Evolutionary conservation across 2,329 filamentous ascomycete species (phyloP), one percentile per base, ranked within the genome.

Genomic region (Aspergillus tubingensis): DNA sequence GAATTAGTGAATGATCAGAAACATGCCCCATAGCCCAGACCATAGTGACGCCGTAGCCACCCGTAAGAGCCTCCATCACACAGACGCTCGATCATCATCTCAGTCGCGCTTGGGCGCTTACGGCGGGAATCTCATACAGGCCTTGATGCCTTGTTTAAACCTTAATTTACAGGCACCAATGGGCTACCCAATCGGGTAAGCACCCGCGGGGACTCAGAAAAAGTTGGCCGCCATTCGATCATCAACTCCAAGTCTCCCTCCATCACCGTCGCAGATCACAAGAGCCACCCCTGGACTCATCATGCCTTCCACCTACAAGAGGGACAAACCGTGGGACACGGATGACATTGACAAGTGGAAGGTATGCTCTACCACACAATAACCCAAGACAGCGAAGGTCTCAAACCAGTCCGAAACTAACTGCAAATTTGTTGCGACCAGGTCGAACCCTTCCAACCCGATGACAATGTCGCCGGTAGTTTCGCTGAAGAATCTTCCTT

Each of bases 291-390:
- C 44, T 55, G 10, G 56, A 19, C n/a, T 50, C 72, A 80, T 70
- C 51, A 92, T 96, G 92, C 92, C 92, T 64, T 95, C 91, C 30
- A 96, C 90, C 66, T 87, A 96, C 79, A 90, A 96, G 64, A 89
- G 86, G 68, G 91, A 96, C 3, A 96, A 96, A 77, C 91, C 92
- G 58, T 96, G 93, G 93, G 93, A 97, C 72, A 96, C 93, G 59
- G 93, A 96, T 64, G 95, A 97, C 72, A 91, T 98, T 66, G 94
- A 98, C 80, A 96, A 97, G 77, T 98, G 92, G 92, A 94, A 92
- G 83, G 88, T 88, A 53, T 67, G 23, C 38, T 36, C 5, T 36
- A 36, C 11, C 11, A 36, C 32, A 8, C 32, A 5, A 36, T 7
- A 7, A 5, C 3, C 15, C 8, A 36, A n/a, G 17, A 36, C 57